Base-by-base conservation (phyloP, 1,284 basidiomycete genomes). In the Ceratobasidium sp. region DNA sequence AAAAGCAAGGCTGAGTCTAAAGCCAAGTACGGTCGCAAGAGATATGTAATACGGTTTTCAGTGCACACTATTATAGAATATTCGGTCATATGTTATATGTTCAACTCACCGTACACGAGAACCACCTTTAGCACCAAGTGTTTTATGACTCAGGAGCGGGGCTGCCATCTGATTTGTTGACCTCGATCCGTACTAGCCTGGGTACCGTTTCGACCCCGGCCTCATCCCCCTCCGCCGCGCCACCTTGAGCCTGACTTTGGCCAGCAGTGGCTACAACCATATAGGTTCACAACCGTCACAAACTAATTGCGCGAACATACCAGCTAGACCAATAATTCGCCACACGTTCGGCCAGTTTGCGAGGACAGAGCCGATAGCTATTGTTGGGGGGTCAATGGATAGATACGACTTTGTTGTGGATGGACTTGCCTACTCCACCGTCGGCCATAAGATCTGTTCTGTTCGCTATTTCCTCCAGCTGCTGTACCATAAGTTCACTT, bases 1-100 rank as follows among this genome's bases (percentile, higher is more conserved):
- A 90, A 79, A 91, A 91, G 79, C 36, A 69, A 21, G 36, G 65
- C 30, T 69, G 28, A 57, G 18, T 28, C 18, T 32, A 21, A 41
- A 14, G 21, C 4, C 88, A 85, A 6, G 36, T 39, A 41, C 48
- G 41, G 41, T 30, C 6, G 45, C 16, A 43, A 64, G 55, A 39
- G 55, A 41, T 59, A 26, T 32, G 64, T 16, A 39, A 28, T 21
- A n/a, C 50, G 18, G n/a, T 48, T 21, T 53, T 53, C 28, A 53
- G 23, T 53, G 30, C 26, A 14, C 26, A 30, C 9, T 28, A 28
- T 32, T 53, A 14, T 30, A 53, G 50, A 53, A 9, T 36, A 4
- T 16, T 10, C 10, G n/a, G 52, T 55, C 34, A 55, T n/a, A 34
- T 67, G 28, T 34, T 32, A 5, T 23, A 34, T 23, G n/a, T 34